Conservation (phyloP, 495 filamentous ascomycete species). For the Thermothielavioides terrestris region DNA sequence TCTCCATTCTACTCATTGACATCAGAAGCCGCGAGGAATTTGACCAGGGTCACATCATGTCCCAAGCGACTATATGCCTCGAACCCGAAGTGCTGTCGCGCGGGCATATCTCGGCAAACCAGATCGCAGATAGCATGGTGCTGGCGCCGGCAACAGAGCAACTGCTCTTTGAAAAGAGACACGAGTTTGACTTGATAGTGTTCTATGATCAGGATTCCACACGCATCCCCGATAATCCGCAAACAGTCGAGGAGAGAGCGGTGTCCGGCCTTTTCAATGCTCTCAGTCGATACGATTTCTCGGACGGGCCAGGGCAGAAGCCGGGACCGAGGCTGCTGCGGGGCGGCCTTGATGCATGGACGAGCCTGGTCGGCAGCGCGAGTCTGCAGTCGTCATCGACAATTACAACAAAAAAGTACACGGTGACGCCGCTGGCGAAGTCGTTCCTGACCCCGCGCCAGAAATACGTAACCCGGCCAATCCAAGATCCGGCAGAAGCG, state of each 20-base stretch:
- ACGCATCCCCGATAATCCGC: conserved; percentile 36
- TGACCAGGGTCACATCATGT: conserved; percentile 80
- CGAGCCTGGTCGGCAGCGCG: conserved; percentile 61
- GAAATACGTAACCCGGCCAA: conserved; percentile 20
- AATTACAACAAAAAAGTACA: conserved; percentile 1
- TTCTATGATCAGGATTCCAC: conserved; percentile 72
- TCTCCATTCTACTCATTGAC: conserved; percentile 73
- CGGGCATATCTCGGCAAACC: conserved; percentile 72
- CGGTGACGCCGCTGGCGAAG: conserved; percentile 13
- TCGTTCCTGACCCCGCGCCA: conserved; percentile 15
- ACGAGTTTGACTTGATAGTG: conserved; percentile 78
- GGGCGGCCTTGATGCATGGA: conserved; percentile 82
- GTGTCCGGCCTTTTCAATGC: conserved; percentile 68
- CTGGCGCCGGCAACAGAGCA: conserved; percentile 69
- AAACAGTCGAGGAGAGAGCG: conserved; percentile 42
- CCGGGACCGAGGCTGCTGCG: conserved; percentile 61
- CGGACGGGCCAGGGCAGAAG: conserved; percentile 48
- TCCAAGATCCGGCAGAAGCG: conserved; percentile 31
- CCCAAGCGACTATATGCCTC: conserved; percentile 73
- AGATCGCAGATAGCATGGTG: conserved; percentile 74
- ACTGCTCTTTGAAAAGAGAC: conserved; percentile 60
- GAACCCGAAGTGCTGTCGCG: conserved; percentile 70
- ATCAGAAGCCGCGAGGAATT: conserved; percentile 74
- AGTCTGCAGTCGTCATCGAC: conserved; percentile 44
- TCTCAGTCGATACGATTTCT: conserved; percentile 71